Evolutionary conservation across 371 early-diverging fungal species (phyloP).

Genomic region (Mortierella sp.): DNA sequence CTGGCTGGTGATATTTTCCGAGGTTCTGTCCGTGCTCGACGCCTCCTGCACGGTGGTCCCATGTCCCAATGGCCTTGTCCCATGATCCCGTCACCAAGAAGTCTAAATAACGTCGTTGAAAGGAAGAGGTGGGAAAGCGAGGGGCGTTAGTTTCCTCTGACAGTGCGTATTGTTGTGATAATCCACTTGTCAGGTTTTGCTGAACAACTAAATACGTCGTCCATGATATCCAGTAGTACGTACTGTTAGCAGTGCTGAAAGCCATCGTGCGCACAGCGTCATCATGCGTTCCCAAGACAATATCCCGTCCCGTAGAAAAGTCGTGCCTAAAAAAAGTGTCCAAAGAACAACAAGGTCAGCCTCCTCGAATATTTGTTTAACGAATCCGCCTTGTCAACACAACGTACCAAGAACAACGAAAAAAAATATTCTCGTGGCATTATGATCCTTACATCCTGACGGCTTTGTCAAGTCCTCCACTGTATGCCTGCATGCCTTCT

Average conservation of each 20-base stretch:
- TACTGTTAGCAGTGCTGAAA: slow-evolving; percentile 70
- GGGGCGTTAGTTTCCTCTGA: slow-evolving; percentile 18
- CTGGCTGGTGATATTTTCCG: slow-evolving; percentile 68
- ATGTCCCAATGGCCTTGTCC: slow-evolving; percentile 88
- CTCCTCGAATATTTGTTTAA: background rate
- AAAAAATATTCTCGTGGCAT: background rate
- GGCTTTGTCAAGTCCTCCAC: slow-evolving; percentile 78
- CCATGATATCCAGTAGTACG: slow-evolving; percentile 10
- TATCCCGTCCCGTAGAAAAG: slow-evolving; percentile 62
- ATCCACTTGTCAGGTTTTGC: background rate
- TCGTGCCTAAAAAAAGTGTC: slow-evolving; percentile 62
- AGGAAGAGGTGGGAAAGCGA: background rate
- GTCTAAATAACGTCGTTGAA: slow-evolving; percentile 52
- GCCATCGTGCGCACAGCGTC: slow-evolving; percentile 76
- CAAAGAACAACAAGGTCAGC: slow-evolving; percentile 13
- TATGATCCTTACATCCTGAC: slow-evolving; percentile 68
- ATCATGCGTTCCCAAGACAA: slow-evolving; percentile 70
- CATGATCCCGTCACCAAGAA: slow-evolving; percentile 88
- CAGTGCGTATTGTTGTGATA: background rate
- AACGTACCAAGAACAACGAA: background rate
- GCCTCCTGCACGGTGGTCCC: slow-evolving; percentile 77
- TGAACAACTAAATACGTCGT: background rate
- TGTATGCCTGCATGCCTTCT: slow-evolving; percentile 66
- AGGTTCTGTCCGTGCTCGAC: slow-evolving; percentile 54
- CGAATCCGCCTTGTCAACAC: no score